These are phyloP conservation scores for Aspergillus versicolor DNA, from an alignment of 2,329 filamentous ascomycete species.

Conservation along the genomic window DNA sequence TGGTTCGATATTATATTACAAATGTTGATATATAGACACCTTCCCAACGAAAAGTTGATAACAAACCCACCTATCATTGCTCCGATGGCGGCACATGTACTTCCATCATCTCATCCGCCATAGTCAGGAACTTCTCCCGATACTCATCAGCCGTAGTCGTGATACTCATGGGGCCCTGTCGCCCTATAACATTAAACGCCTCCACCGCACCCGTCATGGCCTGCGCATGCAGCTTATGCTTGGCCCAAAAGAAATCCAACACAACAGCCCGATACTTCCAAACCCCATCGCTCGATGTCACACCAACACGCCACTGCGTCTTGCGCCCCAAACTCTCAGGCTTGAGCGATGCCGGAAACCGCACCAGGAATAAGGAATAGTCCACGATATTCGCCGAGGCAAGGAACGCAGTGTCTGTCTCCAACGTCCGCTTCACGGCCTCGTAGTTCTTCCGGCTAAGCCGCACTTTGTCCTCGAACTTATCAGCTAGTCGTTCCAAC, in stretches of 20 bases:
- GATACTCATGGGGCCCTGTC: conserved; percentile 71
- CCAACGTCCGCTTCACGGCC: conserved; percentile 55
- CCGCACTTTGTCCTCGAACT: conserved; percentile 65
- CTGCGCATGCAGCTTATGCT: conserved; percentile 66
- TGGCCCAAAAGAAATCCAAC: conserved; percentile 77
- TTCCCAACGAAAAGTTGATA: not conserved
- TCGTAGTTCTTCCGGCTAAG: conserved; percentile 57
- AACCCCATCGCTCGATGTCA: conserved; percentile 61
- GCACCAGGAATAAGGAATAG: conserved; percentile 71
- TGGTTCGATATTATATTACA: not conserved
- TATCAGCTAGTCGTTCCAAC: conserved; percentile 64
- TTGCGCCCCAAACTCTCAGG: conserved; percentile 32
- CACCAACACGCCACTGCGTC: conserved; percentile 60
- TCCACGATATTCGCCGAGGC: conserved; percentile 66
- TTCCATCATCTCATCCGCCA: conserved; percentile 51
- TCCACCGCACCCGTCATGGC: conserved; percentile 66
- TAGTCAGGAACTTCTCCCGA: conserved; percentile 54
- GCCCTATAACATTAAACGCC: conserved; percentile 61
- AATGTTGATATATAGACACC: not conserved
- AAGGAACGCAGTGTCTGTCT: conserved; percentile 64
- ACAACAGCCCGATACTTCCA: conserved; percentile 68
- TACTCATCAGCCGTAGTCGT: conserved; percentile 70
- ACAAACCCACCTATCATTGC: not conserved
- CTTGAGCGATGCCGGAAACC: conserved; percentile 48
- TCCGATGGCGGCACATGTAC: conserved; percentile 17